These are phyloP conservation scores for Setaria italica DNA, from an alignment of 202 grass and related monocot species.

Conservation along the genomic window DNA sequence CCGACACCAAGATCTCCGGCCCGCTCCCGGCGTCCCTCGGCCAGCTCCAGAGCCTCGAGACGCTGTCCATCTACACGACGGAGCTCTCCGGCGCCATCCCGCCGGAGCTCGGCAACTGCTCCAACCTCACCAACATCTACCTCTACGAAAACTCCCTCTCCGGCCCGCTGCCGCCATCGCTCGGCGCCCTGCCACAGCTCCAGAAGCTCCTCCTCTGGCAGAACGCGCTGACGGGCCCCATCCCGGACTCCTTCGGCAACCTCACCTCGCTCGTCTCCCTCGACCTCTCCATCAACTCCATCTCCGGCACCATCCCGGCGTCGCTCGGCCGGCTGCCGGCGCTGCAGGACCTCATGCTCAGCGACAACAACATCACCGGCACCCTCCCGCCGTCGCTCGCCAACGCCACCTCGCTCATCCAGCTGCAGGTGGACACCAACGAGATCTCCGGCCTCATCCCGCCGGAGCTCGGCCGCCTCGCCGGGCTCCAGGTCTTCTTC, in stretches of 20 bases:
- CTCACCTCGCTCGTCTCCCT: slow-evolving; percentile 66
- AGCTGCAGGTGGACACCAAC: slow-evolving; percentile 96
- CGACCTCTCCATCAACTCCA: slow-evolving; percentile 93
- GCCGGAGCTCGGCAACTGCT: slow-evolving; percentile 72
- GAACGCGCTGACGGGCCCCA: slow-evolving; percentile 82
- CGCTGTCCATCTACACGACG: slow-evolving; percentile 83
- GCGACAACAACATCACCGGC: slow-evolving; percentile 94
- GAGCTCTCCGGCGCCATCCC: slow-evolving; percentile 82
- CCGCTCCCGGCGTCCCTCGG: slow-evolving; percentile 70
- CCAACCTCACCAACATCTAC: slow-evolving; percentile 78
- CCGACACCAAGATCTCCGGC: slow-evolving; percentile 90
- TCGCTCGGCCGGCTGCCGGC: slow-evolving; percentile 53
- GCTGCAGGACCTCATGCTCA: slow-evolving; percentile 93
- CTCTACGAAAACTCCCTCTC: slow-evolving; percentile 94
- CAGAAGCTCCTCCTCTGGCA: slow-evolving; percentile 90
- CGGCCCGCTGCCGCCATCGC: slow-evolving; percentile 61
- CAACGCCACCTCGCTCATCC: slow-evolving; percentile 65
- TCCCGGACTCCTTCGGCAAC: slow-evolving; percentile 78
- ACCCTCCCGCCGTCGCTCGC: slow-evolving; percentile 74
- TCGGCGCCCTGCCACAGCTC: slow-evolving; percentile 59
- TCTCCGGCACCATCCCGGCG: slow-evolving; percentile 75
- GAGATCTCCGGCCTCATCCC: slow-evolving; percentile 90
- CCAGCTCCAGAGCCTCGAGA: slow-evolving; percentile 64
- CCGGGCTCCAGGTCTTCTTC: slow-evolving; percentile 67
- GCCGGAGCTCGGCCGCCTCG: slow-evolving; percentile 60